phyloP scores from a whole-genome alignment of 2,329 filamentous ascomycete species.

The Akanthomyces uredinophilus region DNA sequence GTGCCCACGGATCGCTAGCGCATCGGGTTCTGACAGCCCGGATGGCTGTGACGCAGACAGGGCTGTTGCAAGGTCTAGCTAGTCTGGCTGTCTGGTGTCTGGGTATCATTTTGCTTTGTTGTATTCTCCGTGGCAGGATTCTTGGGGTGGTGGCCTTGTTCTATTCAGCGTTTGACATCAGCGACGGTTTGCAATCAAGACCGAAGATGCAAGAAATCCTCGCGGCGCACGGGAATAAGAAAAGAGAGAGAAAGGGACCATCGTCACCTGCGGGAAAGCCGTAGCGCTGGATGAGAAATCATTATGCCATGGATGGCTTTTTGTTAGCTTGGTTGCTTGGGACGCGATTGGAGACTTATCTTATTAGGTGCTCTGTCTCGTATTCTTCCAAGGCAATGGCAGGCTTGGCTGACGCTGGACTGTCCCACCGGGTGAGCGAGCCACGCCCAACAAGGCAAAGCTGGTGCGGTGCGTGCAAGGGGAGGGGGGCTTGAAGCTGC shows the following conservation, averaged over 20 bases:
- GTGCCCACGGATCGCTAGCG: neutral
- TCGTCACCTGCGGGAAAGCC: no score
- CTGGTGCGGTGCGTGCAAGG: neutral
- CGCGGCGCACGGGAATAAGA: no score
- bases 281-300: no score
- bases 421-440: neutral
- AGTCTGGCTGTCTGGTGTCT: no score
- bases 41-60: neutral
- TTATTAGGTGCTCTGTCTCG: neutral
- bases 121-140: no score
- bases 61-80: neutral
- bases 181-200: no score
- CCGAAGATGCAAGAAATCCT: no score
- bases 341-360: neutral
- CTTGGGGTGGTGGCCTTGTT: no score
- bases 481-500: no score
- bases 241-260: no score
- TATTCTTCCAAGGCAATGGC: constrained; percentile 13
- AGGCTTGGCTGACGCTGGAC: constrained; percentile 13
- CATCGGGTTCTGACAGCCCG: neutral
- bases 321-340: neutral
- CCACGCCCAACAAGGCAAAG: neutral
- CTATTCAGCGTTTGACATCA: no score
- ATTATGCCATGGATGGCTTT: neutral
- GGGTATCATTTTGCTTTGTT: no score